Base-by-base conservation (phyloP, 1,139 yeast species). In the Pichia sp. region DNA sequence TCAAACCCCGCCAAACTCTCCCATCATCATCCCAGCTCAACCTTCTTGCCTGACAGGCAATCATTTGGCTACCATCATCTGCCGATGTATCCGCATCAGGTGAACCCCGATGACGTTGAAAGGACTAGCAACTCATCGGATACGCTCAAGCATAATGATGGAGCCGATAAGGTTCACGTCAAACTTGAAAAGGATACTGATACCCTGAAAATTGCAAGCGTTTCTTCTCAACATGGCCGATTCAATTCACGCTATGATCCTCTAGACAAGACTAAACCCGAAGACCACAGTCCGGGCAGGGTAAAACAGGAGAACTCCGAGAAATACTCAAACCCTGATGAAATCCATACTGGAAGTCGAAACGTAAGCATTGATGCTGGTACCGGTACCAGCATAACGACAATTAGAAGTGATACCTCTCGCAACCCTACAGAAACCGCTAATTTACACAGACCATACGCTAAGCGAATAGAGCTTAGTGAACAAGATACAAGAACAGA, bases 351-450 rank as follows among this genome's bases (percentile, higher is more conserved):
- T 15, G 40, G 40, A 13, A 36, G n/a, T 13, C 15, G 40, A 15
- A 36, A 36, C 15, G 40, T 11, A 13, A 10, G 7, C 40, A 15
- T n/a, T 10, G 38, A 38, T 16, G 38, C 50, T 47, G 41, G 49
- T 32, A 29, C 40, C n/a, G 49, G 49, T 46, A 29, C 49, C 41
- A 46, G 49, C 34, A 13, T 31, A 23, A n/a, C 23, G 32, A 34
- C 23, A 31, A 46, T 10, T 32, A 46, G 38, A 46, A 47, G 23
- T 16, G 49, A 48, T 38, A 41, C 32, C 45, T 48, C 51, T 48
- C 51, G 41, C 45, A 48, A 48, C 46, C 51, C 46, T 48, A 48
- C 51, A 48, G 41, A 40, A 23, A 38, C 30, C 46, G 42, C 51
- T 19, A 42, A 48, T 26, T 31, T 31, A 42, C 51, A 48, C 51